Conservation (phyloP, 495 filamentous ascomycete species). For the Aspergillus kassunensis region DNA sequence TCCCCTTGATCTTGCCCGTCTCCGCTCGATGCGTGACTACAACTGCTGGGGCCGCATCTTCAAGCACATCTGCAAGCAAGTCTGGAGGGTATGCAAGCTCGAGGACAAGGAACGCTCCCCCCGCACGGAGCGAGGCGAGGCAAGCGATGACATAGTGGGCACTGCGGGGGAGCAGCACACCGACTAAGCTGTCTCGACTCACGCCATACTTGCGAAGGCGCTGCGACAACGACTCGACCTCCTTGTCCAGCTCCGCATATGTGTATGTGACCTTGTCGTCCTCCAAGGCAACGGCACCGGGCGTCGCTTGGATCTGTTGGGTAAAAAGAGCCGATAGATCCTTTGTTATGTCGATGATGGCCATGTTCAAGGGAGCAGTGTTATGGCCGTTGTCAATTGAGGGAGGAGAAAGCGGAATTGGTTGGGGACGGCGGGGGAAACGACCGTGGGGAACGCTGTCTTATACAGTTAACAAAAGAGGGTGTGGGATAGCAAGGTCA, state of each 20-base stretch:
- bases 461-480: not conserved
- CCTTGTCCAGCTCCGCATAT: constrained; percentile 57
- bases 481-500: not conserved
- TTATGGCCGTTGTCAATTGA: not conserved
- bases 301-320: constrained; percentile 54
- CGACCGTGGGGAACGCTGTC: not conserved
- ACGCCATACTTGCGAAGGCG: constrained; percentile 57
- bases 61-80: constrained; percentile 61
- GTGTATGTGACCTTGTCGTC: constrained; percentile 53
- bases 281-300: constrained; percentile 57
- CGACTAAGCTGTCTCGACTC: constrained; percentile 57
- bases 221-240: constrained; percentile 49
- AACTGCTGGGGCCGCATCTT: constrained; percentile 59
- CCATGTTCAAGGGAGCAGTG: constrained; percentile 28
- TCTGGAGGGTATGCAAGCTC: constrained; percentile 65
- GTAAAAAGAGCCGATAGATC: constrained; percentile 59
- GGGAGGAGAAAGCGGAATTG: not conserved
- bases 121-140: constrained; percentile 61
- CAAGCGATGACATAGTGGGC: constrained; percentile 69
- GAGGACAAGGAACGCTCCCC: constrained; percentile 66
- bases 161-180: constrained; percentile 61
- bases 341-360: constrained; percentile 57
- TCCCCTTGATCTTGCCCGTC: constrained; percentile 51
- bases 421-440: too few species aligned
- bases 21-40: constrained; percentile 56